Evolutionary conservation across 1,284 basidiomycete genomes (phyloP), one percentile per base, ranked within the genome.

Genomic region (Clitocybe nebularis): DNA sequence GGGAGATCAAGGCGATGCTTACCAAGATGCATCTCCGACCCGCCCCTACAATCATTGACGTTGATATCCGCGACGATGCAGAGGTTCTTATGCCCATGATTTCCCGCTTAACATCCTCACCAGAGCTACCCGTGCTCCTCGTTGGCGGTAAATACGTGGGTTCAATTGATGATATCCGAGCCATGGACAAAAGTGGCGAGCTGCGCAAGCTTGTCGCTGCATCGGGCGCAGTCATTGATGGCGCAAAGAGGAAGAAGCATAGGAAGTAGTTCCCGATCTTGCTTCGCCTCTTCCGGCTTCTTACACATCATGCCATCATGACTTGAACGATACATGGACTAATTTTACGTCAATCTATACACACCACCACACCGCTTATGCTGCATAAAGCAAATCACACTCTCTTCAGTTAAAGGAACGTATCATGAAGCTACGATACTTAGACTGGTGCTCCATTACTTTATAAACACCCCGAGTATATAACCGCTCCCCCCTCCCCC

Each of bases 111-210:
- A 82, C 86, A 0, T 66, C 62, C 5, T 60, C 71, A 1, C 48
- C 66, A 1, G 74, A 79, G 11, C 64, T 92, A 3, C 90, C 90
- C 9, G 64, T 90, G 36, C 70, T 91, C 2, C 68, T 92, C 41
- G 61, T 92, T 29, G 79, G 79, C 20, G 89, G 90, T 30, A 65
- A 71, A 40, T 60, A 72, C 1, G 59, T 89, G 32, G 79, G 76
- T 6, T 62, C 76, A 5, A 69, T 83, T 34, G 65, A 72, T 26
- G 74, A 81, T 20, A 72, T 90, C 46, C 69, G 73, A 39, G 65
- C 55, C 51, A 62, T 84, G 32, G 55, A 72, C 23, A 60, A 69
- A 44, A 67, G 65, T 49, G 77, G 76, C 36, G 71, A 78, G 45
- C 68, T 92, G 30, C 61, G 69, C 46, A 63, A 61, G 24, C 62